Base-by-base conservation (phyloP, 2,329 filamentous ascomycete genomes). In the Epichloe aotearoae region DNA sequence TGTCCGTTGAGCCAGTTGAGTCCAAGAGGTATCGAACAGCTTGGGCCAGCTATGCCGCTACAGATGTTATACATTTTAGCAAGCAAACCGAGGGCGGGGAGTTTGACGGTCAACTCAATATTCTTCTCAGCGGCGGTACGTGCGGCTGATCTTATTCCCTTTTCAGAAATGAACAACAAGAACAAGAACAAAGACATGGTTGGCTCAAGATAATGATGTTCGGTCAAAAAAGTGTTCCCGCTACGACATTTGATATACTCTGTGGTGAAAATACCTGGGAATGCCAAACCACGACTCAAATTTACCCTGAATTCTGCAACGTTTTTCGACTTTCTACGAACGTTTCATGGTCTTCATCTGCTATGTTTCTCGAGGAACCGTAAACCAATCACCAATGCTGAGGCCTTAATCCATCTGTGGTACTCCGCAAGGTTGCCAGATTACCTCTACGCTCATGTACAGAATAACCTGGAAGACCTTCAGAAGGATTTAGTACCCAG, bases 211-310 rank as follows among this genome's bases (percentile, higher is more conserved):
- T 30, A 30, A 30, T 30, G 3, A 30, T 30, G 3, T 4, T 30
- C 26, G 3, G 17, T 23, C 12, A 19, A 11, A 30, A 7, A 30
- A 64, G 61, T 52, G 4, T 55, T 50, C 2, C 46, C 47, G 3
- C 38, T 63, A 15, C 59, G 61, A 20, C 58, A 62, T 23, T 46
- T 62, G 34, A 57, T 64, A 17, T 59, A 61, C 47, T 57, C 57
- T 8, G 41, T 62, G 15, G 47, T 38, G 40, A 56, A 57, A 10
- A 20, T 62, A 42, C 57, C 58, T 5, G 43, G 51, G 3, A 57
- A 50, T 2, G 54, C 61, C 3, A 41, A 14, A 1, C 57, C 55
- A 2, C 20, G 7, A 8, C 50, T 63, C 4, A 15, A 34, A 7
- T 50, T 56, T 5, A 50, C 43, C 0, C 17, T 61, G 26, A 54